Base-by-base conservation (phyloP, 2,329 filamentous ascomycete genomes). In the Colletotrichum viniferum region DNA sequence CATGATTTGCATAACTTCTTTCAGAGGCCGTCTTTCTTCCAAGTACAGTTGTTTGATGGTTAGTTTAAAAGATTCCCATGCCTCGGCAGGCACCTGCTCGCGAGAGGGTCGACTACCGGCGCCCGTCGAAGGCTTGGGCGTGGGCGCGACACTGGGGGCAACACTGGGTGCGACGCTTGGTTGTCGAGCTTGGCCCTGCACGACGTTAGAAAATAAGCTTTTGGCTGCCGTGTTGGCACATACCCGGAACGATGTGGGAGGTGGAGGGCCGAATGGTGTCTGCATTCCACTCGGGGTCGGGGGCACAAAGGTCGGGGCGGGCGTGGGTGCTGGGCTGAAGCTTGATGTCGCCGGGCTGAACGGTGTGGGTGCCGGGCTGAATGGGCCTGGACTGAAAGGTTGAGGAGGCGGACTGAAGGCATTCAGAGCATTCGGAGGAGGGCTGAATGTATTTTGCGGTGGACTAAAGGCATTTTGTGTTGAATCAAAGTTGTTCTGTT, bases 1-100 rank as follows among this genome's bases (percentile, higher is more conserved):
- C 87, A 89, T 89, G 78, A 88, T 86, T 26, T 83, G 79, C 85
- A 88, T 89, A 77, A 89, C 87, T 81, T 89, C 87, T 77, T 89
- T 89, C n/a, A 89, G 82, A 4, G 87, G 87, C 52, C 85, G 86
- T 66, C 88, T 84, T 77, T 89, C 86, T 26, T 89, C 87, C 7
- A 89, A 82, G 76, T 89, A 89, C 38, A 89, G 74, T 12, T 82
- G 79, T 56, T 85, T 84, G 62, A 89, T 89, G 7, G 84, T 86
- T 61, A 81, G 79, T 78, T 89, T 89, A 73, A 87, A 85, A 32
- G 85, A 82, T 77, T 89, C 87, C 87, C 87, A 89, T 55, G 85
- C 82, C 77, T 87, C 86, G 26, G 84, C 84, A 76, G 86, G 85
- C 66, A 87, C 85, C 78, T 86, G 84, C 77, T 87, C 86, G 74